Evolutionary conservation across 2,329 filamentous ascomycete species (phyloP).

Genomic region (Bipolaris bicolor): DNA sequence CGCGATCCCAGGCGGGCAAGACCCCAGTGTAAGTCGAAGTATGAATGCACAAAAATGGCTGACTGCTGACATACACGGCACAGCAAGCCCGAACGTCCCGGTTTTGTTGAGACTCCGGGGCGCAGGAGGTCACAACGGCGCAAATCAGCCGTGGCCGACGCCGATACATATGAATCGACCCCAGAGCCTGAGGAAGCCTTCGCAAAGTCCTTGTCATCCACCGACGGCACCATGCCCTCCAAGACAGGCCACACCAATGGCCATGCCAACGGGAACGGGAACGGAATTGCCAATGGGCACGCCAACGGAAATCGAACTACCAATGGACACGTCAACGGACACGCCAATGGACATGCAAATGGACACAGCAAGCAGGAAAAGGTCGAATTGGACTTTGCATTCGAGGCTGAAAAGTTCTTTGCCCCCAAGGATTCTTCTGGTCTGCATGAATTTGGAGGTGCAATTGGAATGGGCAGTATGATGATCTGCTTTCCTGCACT

Average conservation of each 20-base stretch:
- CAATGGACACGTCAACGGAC: conserved; percentile 28
- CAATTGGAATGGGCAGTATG: conserved; percentile 77
- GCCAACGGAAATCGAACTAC: conserved; percentile 40
- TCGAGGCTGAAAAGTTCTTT: conserved; percentile 48
- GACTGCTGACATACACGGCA: conserved; percentile 30
- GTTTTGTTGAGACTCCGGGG: conserved; percentile 58
- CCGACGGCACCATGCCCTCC: conserved; percentile 7
- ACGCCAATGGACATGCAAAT: conserved; percentile 40
- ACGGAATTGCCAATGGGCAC: conserved; percentile 30
- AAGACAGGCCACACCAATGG: conserved; percentile 44
- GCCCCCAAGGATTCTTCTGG: conserved; percentile 53
- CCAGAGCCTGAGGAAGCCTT: conserved; percentile 41
- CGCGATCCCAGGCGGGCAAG: conserved; percentile 57
- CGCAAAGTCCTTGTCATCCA: conserved; percentile 11
- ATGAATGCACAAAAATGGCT: neutral
- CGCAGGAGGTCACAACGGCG: conserved; percentile 51
- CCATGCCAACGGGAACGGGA: conserved; percentile 45
- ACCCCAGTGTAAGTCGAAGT: conserved; percentile 52
- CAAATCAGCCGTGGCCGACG: conserved; percentile 47
- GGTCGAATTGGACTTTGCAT: conserved; percentile 20
- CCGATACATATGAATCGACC: conserved; percentile 43
- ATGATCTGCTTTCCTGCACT: conserved; percentile 92
- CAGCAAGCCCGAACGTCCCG: conserved; percentile 52
- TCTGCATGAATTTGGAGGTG: conserved; percentile 84
- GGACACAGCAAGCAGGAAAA: conserved; percentile 34